phyloP scores from a whole-genome alignment of 805 yeast species.

The Brettanomyces anomalus region DNA sequence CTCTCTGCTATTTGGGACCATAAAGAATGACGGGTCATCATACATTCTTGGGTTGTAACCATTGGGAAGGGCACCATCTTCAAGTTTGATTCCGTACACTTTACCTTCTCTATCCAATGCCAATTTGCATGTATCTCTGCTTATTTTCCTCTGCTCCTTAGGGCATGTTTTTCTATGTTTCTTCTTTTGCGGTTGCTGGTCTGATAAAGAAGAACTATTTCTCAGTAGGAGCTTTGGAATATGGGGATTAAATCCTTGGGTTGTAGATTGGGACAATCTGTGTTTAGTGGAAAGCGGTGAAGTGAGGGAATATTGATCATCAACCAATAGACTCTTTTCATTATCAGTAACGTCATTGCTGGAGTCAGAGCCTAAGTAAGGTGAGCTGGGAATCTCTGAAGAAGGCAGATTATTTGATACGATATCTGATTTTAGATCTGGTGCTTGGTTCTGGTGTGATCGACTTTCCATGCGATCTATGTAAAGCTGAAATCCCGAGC shows the following conservation, averaged over 20 bases:
- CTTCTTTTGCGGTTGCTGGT: constrained; percentile 12
- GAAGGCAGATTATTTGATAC: no score
- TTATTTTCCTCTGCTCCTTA: no score
- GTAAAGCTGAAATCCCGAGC: neutral
- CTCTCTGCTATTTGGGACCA: constrained; percentile 15
- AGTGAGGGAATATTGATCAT: neutral
- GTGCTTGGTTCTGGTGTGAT: neutral
- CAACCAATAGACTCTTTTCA: no score
- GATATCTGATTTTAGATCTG: no score
- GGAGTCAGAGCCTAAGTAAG: no score
- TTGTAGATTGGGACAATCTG: no score
- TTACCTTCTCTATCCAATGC: constrained; percentile 42
- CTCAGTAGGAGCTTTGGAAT: constrained; percentile 10
- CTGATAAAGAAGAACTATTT: constrained; percentile 5
- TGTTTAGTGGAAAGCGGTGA: no score
- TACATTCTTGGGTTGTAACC: constrained; percentile 23
- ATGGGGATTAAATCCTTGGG: no score
- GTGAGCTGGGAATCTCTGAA: no score
- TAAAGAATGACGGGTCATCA: constrained; percentile 27
- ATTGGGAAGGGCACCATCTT: constrained; percentile 20
- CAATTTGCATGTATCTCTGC: constrained; percentile 15
- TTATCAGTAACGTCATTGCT: no score
- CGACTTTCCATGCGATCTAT: neutral
- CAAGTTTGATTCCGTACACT: constrained; percentile 23
- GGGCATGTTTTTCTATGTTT: constrained; percentile 13